Evolutionary conservation across 2,329 filamentous ascomycete species (phyloP).

Genomic region (Aspergillus sojae): DNA sequence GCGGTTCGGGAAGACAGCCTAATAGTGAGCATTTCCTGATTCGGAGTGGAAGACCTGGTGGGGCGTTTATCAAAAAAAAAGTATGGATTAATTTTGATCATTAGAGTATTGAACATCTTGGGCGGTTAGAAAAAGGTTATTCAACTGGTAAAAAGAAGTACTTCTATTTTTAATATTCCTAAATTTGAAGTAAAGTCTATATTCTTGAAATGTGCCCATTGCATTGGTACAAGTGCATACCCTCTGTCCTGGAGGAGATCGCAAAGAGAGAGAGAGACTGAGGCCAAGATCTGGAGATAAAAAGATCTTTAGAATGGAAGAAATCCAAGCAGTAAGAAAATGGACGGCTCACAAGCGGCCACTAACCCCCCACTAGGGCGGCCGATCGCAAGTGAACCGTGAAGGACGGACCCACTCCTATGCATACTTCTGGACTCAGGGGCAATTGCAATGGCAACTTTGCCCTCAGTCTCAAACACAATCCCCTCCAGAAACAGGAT

Average conservation of each 20-base stretch:
- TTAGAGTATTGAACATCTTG: not conserved
- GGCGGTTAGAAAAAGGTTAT: not conserved
- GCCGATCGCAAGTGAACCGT: constrained; percentile 6
- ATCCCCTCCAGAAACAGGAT: no score
- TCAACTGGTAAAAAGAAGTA: no score
- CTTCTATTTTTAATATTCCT: no score
- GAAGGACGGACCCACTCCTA: constrained; percentile 1
- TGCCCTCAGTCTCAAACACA: not conserved
- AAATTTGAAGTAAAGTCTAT: not conserved
- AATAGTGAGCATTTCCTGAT: constrained; percentile 8
- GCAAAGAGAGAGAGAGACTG: not conserved
- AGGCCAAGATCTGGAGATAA: not conserved
- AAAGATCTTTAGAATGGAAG: not conserved
- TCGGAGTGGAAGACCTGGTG: not conserved
- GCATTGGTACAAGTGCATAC: not conserved
- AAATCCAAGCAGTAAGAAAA: not conserved
- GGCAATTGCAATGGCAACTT: not conserved
- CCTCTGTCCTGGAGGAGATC: not conserved
- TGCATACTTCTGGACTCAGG: not conserved
- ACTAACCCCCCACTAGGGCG: constrained; percentile 3
- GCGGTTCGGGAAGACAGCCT: constrained; percentile 3
- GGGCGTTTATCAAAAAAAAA: constrained; percentile 2
- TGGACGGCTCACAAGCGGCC: constrained; percentile 3
- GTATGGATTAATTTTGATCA: not conserved
- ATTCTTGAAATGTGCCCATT: not conserved